phyloP scores from a whole-genome alignment of 176 grass and related monocot genomes.

The Alloteropsis semialata region DNA sequence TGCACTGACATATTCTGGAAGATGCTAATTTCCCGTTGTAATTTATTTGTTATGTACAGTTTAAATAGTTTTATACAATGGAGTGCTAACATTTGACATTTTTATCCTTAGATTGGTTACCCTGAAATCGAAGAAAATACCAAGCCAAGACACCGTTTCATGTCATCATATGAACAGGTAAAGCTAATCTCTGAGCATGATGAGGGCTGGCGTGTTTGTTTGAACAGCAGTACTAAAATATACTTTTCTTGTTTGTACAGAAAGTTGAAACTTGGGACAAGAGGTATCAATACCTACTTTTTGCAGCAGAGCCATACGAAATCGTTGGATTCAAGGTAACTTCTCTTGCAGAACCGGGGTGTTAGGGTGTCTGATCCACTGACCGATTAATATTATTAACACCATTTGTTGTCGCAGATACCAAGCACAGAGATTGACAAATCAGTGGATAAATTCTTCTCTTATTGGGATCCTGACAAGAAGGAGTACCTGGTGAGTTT shows the following conservation, averaged over 20 bases:
- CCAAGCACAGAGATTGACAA: slow-evolving; percentile 96
- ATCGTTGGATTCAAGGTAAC: slow-evolving; percentile 82
- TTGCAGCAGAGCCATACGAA: slow-evolving; percentile 94
- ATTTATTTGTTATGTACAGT: not conserved
- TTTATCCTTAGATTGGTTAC: slow-evolving; percentile 68
- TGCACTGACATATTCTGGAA: not conserved
- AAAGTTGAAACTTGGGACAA: slow-evolving; percentile 88
- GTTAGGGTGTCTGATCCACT: slow-evolving; percentile 9
- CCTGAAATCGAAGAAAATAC: slow-evolving; percentile 93
- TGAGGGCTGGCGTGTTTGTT: not conserved
- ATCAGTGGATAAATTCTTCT: slow-evolving; percentile 81
- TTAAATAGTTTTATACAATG: not conserved
- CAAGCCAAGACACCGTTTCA: slow-evolving; percentile 93
- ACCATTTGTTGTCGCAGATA: slow-evolving; percentile 45
- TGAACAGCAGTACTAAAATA: slow-evolving; percentile 19
- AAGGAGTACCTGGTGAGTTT: slow-evolving; percentile 78
- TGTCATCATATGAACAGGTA: slow-evolving; percentile 98
- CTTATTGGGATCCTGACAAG: slow-evolving; percentile 96
- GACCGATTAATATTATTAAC: not conserved
- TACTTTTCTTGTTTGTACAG: slow-evolving; percentile 36
- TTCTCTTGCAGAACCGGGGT: not conserved
- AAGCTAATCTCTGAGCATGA: slow-evolving; percentile 12
- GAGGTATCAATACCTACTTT: slow-evolving; percentile 86
- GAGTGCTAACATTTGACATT: slow-evolving; percentile 4
- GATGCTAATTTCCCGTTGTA: not conserved